Base-by-base conservation (phyloP, 2,329 filamentous ascomycete genomes). In the Cytospora leucostoma region DNA sequence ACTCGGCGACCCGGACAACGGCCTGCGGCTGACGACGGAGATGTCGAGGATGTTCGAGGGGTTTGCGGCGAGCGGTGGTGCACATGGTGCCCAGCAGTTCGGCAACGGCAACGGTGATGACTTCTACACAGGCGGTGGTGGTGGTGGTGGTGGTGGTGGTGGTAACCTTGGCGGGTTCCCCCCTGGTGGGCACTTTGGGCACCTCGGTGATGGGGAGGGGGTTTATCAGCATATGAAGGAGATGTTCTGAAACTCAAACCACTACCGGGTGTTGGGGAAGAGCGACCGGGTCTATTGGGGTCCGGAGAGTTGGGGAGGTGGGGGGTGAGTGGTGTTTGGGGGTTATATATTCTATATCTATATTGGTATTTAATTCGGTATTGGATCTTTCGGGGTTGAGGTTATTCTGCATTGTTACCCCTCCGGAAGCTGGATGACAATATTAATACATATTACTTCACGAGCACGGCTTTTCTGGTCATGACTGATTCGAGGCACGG, bases 11-110 rank as follows among this genome's bases (percentile, higher is more conserved):
- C 60, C 64, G 34, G 68, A 70, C 50, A 85, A 84, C 34, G 83
- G 83, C 5, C 67, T 76, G 34, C 78, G 77, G 67, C 78, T 86
- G 44, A 82, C 83, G 61, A 80, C 68, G 27, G 84, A 86, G 68
- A 83, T 86, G 79, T 81, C 78, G 13, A 77, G 79, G 21, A 78
- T 81, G 19, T 81, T 75, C 56, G 78, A 80, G 63, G 75, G 73
- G 1, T 78, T 78, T 51, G 71, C 71, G 56, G 71, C 71, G 56
- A 70, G 68, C 33, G 71, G 71, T 49, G 67, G 63, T 37, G 67
- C 52, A 11, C 64, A 62, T 7, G 50, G 37, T 5, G 52, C 32
- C 10, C 67, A 63, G 7, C 67, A 63, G 7, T 33, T 38, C 38
- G 51, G 21, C 38, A 54, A 55, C 19, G 38, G 53, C 10, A 13